Conservation (phyloP, 768 basidiomycete species). For the Termitomyces sp. region DNA sequence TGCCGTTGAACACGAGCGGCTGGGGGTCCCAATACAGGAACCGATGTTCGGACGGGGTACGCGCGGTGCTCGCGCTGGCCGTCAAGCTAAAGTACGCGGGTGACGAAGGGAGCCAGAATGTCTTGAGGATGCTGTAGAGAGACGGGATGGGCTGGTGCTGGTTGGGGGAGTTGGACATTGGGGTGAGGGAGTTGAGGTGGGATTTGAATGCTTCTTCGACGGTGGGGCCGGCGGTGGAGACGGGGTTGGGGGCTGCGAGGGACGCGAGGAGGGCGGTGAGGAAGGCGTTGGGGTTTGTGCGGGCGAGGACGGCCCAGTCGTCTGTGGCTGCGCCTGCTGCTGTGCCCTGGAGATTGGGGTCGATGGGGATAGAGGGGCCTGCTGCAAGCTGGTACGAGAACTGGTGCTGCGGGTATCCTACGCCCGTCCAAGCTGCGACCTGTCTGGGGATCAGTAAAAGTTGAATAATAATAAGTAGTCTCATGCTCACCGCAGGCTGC, state of each 20-base stretch:
- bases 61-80: slow-evolving; percentile 64
- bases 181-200: slow-evolving; percentile 65
- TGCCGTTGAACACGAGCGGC: slow-evolving; percentile 80
- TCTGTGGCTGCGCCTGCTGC: slow-evolving; percentile 33
- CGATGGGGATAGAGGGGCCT: slow-evolving; percentile 31
- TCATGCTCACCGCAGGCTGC: slow-evolving; percentile 8
- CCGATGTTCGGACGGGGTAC: slow-evolving; percentile 69
- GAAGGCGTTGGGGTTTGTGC: slow-evolving; percentile 56
- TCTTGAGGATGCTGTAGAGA: slow-evolving; percentile 75
- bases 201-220: slow-evolving; percentile 80
- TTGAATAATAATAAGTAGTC: no score
- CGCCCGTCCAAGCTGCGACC: no score
- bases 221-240: slow-evolving; percentile 56
- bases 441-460: no score
- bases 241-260: slow-evolving; percentile 62
- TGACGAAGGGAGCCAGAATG: slow-evolving; percentile 82
- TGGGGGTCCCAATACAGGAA: slow-evolving; percentile 90
- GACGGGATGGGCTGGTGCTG: slow-evolving; percentile 60
- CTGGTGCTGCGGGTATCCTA: slow-evolving; percentile 8
- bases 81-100: slow-evolving; percentile 77
- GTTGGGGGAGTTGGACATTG: slow-evolving; percentile 30
- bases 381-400: neutral
- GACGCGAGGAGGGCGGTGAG: slow-evolving; percentile 55
- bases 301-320: slow-evolving; percentile 64
- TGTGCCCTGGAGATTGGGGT: slow-evolving; percentile 46